A percentile compares a stretch with the other conserved stretches of the same genome.
phyloP scores from a whole-genome alignment of 345 rosid species.

The Combretum micranthum region DNA sequence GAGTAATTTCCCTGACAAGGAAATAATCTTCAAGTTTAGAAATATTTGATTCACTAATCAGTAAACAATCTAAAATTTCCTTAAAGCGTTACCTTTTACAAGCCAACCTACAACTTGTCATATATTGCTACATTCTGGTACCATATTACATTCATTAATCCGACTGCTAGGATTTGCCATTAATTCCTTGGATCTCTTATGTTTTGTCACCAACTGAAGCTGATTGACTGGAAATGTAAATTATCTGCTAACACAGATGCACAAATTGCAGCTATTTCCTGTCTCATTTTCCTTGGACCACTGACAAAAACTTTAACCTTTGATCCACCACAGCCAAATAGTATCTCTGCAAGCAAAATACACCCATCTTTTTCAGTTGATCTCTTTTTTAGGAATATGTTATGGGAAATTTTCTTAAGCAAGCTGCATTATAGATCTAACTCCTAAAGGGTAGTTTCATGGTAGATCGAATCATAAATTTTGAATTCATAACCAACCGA shows the following conservation, averaged over 20 bases:
- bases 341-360: conserved; percentile 18
- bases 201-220: conserved; percentile 40
- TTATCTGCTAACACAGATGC: conserved; percentile 26
- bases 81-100: no score
- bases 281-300: conserved; percentile 40
- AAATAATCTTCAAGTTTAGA: no score
- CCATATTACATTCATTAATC: no score
- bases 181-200: not conserved
- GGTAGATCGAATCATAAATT: no score
- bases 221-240: conserved; percentile 36
- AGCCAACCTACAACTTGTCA: no score
- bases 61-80: no score
- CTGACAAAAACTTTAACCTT: conserved; percentile 34
- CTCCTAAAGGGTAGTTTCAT: not conserved
- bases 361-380: not conserved
- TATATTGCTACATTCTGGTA: no score
- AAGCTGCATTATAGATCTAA: no score
- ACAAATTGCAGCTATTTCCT: conserved; percentile 34
- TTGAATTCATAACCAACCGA: no score
- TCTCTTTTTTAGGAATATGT: not conserved
- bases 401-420: not conserved
- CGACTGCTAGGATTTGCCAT: no score
- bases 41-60: no score
- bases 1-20: no score
- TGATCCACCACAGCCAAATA: conserved; percentile 23